Conservation (phyloP, 2,329 filamentous ascomycete genomes). For the Camillea tinctor region DNA sequence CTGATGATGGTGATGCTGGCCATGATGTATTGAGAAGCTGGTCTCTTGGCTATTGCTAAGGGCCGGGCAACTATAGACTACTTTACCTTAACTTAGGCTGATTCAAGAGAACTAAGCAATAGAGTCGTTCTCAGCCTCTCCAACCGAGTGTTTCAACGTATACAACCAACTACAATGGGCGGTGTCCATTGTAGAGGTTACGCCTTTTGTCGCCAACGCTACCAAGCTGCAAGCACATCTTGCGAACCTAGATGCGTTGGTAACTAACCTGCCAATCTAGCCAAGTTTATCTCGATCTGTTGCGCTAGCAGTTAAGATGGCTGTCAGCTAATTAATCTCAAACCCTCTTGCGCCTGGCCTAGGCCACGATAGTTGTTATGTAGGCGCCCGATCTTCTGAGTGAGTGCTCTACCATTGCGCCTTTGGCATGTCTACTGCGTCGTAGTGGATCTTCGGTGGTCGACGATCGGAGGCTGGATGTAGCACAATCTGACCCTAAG, state of each 20-base stretch:
- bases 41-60: not conserved
- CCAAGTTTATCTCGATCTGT: too few species aligned
- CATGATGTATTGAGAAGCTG: not conserved
- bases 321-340: not conserved
- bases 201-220: not conserved
- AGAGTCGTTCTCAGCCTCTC: not conserved
- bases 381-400: not conserved
- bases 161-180: too few species aligned
- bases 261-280: not conserved
- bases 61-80: not conserved
- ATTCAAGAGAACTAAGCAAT: not conserved
- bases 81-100: not conserved
- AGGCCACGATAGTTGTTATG: not conserved
- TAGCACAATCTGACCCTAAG: not conserved
- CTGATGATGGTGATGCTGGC: not conserved
- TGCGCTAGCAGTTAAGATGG: not conserved
- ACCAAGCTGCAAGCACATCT: not conserved
- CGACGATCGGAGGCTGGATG: not conserved
- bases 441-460: not conserved
- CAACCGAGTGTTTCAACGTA: too few species aligned
- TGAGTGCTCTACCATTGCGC: not conserved
- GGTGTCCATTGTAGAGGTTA: not conserved
- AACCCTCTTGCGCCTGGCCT: not conserved
- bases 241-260: not conserved
- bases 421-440: not conserved